These are phyloP conservation scores for Hypoxylon rickii DNA, from an alignment of 495 filamentous ascomycete genomes.

Conservation along the genomic window DNA sequence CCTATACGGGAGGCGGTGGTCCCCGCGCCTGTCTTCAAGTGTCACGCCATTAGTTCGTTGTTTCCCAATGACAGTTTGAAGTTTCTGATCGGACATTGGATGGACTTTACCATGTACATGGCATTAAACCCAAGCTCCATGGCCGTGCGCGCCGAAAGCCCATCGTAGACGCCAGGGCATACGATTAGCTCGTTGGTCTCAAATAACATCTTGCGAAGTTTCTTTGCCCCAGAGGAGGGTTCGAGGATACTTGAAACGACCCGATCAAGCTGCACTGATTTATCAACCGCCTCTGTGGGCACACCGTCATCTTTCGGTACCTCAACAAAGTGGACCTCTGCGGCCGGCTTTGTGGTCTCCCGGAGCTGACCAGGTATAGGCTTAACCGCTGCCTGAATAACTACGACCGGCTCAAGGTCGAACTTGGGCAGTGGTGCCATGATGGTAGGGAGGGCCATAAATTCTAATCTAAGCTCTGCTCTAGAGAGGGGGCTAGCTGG, in stretches of 20 bases:
- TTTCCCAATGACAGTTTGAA: no score
- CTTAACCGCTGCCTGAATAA: conserved; percentile 17
- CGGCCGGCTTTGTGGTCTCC: conserved; percentile 19
- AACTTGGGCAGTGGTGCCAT: conserved; percentile 24
- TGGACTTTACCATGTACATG: conserved; percentile 66
- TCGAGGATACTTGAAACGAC: conserved; percentile 28
- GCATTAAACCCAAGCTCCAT: conserved; percentile 63
- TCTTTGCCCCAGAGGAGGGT: conserved; percentile 49
- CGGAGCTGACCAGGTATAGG: conserved; percentile 18
- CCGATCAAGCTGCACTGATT: conserved; percentile 15
- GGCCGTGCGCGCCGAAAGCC: conserved; percentile 67
- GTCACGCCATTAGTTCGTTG: neutral
- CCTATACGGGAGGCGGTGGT: conserved; percentile 66
- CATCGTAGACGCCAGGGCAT: conserved; percentile 72
- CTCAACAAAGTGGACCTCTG: conserved; percentile 18
- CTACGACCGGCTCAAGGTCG: conserved; percentile 21
- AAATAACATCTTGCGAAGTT: conserved; percentile 51
- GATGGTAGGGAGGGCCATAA: conserved; percentile 30
- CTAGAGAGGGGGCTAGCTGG: no score
- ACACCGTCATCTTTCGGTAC: conserved; percentile 10
- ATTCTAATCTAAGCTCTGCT: neutral
- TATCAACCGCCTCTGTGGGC: neutral
- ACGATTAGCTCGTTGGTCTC: conserved; percentile 50
- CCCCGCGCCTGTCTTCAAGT: conserved; percentile 64
- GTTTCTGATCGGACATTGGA: no score